Percentiles rank a stretch among this genome's conserved stretches.
These are phyloP conservation scores for Kandelia obovata DNA, from an alignment of 345 rosid species.

Conservation along the genomic window DNA sequence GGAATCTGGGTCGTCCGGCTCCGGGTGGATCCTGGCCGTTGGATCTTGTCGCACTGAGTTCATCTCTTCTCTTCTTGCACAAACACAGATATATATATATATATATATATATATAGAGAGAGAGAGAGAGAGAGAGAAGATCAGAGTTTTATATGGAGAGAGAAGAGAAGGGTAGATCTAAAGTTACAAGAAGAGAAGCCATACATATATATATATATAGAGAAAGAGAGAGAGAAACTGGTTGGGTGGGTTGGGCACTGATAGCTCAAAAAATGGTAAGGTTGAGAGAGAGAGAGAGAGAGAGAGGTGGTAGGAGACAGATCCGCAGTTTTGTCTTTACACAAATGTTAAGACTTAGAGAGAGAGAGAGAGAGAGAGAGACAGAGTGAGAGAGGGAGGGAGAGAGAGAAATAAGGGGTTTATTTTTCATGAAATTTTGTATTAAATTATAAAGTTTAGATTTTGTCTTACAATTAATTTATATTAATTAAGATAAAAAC, in stretches of 20 bases:
- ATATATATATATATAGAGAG: neutral
- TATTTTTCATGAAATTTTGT: neutral
- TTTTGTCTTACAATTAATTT: too few relatives aligned
- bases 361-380: too few relatives aligned
- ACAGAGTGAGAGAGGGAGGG: neutral
- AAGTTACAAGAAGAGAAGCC: neutral
- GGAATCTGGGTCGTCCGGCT: constrained; percentile 18
- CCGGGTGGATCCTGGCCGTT: constrained; percentile 48
- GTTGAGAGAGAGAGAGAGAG: neutral
- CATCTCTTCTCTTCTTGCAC: neutral
- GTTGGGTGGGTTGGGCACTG: too few relatives aligned
- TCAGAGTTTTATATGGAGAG: neutral
- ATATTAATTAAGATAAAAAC: too few relatives aligned
- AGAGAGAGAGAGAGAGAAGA: neutral
- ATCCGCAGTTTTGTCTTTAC: constrained; percentile 12
- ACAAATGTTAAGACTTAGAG: neutral
- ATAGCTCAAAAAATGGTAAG: neutral
- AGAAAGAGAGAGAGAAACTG: neutral
- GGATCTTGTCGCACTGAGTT: constrained; percentile 47
- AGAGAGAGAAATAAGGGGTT: neutral
- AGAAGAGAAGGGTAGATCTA: neutral
- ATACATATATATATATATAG: neutral
- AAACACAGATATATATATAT: neutral
- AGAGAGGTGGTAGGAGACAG: neutral
- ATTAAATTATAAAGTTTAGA: neutral